A percentile compares a stretch with the other conserved stretches of the same genome.
Conservation (phyloP, 78 protist genomes). For the Diacronema lutheri region DNA sequence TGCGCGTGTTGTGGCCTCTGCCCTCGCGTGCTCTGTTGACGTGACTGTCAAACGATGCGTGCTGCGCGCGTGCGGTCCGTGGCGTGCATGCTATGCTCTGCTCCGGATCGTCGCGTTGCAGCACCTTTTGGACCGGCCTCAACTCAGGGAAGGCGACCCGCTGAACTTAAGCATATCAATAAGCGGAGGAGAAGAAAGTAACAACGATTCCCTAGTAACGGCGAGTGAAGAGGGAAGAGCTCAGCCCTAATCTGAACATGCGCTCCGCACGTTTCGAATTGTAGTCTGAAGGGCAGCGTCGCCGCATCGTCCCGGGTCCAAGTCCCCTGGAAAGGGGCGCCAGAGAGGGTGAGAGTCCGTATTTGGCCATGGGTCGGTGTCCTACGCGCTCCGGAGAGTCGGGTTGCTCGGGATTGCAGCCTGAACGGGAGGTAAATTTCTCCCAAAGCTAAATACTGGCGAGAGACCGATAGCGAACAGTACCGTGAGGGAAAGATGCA, state of each 20-base stretch:
- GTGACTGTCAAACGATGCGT: too few species aligned
- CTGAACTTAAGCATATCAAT: constrained; percentile 90
- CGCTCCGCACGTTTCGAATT: neutral
- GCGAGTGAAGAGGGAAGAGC: constrained; percentile 87
- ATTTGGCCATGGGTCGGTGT: neutral
- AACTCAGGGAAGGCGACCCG: constrained; percentile 70
- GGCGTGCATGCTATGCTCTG: too few species aligned
- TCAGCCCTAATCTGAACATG: constrained; percentile 10
- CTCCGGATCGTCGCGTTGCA: too few species aligned
- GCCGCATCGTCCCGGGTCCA: constrained; percentile 8
- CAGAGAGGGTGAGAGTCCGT: constrained; percentile 88
- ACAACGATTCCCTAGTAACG: constrained; percentile 84
- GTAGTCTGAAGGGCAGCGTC: constrained; percentile 42
- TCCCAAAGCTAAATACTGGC: constrained; percentile 72
- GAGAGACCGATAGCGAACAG: constrained; percentile 87
- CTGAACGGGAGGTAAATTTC: constrained; percentile 75
- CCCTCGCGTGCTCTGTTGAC: too few species aligned
- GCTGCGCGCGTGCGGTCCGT: too few species aligned
- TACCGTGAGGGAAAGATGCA: constrained; percentile 86
- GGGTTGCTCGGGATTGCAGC: constrained; percentile 83
- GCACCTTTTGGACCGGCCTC: neutral
- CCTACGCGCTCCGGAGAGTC: constrained; percentile 50
- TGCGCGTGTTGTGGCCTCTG: too few species aligned
- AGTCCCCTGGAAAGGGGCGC: constrained; percentile 55
- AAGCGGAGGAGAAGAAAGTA: constrained; percentile 91